phyloP scores from a whole-genome alignment of 352 stramenopile species.

The Globisporangium echinulatum region DNA sequence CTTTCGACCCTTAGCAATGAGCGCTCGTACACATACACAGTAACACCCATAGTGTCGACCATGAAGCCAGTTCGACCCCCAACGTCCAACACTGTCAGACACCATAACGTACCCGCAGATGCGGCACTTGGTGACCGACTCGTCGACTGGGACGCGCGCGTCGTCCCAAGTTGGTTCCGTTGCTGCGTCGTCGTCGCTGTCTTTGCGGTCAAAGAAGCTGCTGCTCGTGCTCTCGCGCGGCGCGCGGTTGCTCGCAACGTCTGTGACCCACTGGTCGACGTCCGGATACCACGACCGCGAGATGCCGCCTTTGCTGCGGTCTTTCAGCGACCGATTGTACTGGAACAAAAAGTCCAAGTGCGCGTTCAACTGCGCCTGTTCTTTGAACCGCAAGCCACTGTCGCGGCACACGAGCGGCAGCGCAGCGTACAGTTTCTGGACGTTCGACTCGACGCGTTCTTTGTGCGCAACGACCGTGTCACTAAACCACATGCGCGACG shows the following conservation, averaged over 20 bases:
- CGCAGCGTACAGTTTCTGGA: constrained; percentile 81
- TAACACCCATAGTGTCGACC: too few relatives aligned
- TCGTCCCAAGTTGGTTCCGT: constrained; percentile 55
- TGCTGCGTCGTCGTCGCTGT: constrained; percentile 32
- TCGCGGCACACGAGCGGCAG: constrained; percentile 75
- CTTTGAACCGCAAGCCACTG: constrained; percentile 74
- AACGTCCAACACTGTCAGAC: not conserved
- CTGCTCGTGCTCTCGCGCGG: constrained; percentile 70
- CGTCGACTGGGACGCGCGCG: constrained; percentile 69
- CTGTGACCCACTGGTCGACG: constrained; percentile 74
- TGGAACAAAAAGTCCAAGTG: constrained; percentile 86
- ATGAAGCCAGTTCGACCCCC: too few relatives aligned
- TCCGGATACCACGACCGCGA: constrained; percentile 81
- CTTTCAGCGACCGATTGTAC: constrained; percentile 76
- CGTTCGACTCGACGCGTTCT: constrained; percentile 77
- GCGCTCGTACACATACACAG: too few relatives aligned
- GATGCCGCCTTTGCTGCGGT: constrained; percentile 73
- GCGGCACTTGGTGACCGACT: constrained; percentile 69
- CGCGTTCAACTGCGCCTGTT: constrained; percentile 68
- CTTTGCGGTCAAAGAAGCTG: constrained; percentile 67
- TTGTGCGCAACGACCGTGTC: constrained; percentile 80
- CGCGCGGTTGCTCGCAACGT: constrained; percentile 55
- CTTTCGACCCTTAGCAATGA: too few relatives aligned
- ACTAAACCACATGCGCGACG: constrained; percentile 83
- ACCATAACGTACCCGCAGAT: constrained; percentile 58